A percentile compares a stretch with the other conserved stretches of the same genome.
Conservation (phyloP, 345 rosid species). For the Pelargonium nanum region DNA sequence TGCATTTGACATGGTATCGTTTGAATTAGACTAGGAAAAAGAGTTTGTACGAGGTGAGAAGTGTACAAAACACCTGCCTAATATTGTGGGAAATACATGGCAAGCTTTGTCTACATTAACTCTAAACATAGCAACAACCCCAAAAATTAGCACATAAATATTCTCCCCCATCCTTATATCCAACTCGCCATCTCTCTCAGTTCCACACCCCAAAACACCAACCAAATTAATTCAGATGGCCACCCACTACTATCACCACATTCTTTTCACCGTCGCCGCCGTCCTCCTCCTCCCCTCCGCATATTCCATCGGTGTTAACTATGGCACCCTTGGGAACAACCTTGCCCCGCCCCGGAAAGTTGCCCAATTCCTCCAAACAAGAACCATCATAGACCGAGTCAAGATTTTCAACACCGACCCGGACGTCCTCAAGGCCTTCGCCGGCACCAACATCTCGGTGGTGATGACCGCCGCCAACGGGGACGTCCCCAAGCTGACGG, state of each 20-base stretch:
- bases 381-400: constrained; percentile 17
- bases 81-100: too few relatives aligned
- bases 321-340: constrained; percentile 17
- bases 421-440: constrained; percentile 18
- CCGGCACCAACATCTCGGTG: constrained; percentile 11
- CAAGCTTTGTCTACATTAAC: too few relatives aligned
- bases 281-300: constrained; percentile 13
- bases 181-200: too few relatives aligned
- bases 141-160: too few relatives aligned
- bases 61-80: too few relatives aligned
- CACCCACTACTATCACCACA: neutral
- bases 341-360: constrained; percentile 21
- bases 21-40: too few relatives aligned
- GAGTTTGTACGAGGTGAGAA: too few relatives aligned
- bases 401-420: constrained; percentile 21
- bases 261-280: constrained; percentile 4
- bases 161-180: too few relatives aligned
- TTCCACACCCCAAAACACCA: too few relatives aligned
- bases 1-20: too few relatives aligned
- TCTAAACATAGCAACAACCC: too few relatives aligned
- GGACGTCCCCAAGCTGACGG: constrained; percentile 1
- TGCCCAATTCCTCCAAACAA: constrained; percentile 16
- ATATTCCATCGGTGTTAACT: constrained; percentile 18
- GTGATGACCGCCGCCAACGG: constrained; percentile 15
- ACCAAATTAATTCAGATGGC: neutral